A percentile compares a stretch with the other conserved stretches of the same genome.
Evolutionary conservation across 345 rosid genomes (phyloP).

Genomic region (Euclidium syriacum): DNA sequence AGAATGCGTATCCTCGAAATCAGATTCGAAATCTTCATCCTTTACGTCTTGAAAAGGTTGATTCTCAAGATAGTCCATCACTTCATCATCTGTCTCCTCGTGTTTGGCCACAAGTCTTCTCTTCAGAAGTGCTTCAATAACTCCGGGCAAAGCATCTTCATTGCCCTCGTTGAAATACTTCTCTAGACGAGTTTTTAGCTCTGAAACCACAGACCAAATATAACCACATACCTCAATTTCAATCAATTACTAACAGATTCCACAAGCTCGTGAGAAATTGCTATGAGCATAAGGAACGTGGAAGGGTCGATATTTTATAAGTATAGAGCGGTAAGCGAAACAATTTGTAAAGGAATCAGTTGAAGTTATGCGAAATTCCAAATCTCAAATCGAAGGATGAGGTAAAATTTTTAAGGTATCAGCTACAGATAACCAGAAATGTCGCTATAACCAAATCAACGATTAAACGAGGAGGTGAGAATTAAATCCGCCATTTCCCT

Average conservation of each 20-base stretch:
- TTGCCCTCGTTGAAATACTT: slow-evolving; percentile 68
- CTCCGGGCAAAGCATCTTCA: slow-evolving; percentile 63
- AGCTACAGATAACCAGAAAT: neutral
- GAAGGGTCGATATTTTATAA: neutral
- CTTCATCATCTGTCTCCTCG: slow-evolving; percentile 68
- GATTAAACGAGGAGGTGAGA: neutral
- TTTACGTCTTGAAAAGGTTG: slow-evolving; percentile 49
- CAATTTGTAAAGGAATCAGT: neutral
- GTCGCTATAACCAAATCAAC: neutral
- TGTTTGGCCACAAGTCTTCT: slow-evolving; percentile 56
- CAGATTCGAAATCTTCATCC: slow-evolving; percentile 66
- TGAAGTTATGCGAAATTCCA: neutral
- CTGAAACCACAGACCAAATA: slow-evolving; percentile 34
- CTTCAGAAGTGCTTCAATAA: slow-evolving; percentile 58
- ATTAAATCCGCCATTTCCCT: neutral
- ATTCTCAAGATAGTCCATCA: slow-evolving; percentile 42
- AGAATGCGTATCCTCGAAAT: slow-evolving; percentile 52
- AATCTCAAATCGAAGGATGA: neutral
- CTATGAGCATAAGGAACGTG: neutral
- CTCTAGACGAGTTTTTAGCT: slow-evolving; percentile 55
- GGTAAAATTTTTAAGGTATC: neutral
- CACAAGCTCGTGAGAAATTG: neutral
- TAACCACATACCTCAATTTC: neutral
- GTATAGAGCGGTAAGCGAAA: too few species aligned
- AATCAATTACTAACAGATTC: neutral